Evolutionary conservation across 2,329 filamentous ascomycete genomes (phyloP).

Genomic region (Pestalotiopsis sp.): DNA sequence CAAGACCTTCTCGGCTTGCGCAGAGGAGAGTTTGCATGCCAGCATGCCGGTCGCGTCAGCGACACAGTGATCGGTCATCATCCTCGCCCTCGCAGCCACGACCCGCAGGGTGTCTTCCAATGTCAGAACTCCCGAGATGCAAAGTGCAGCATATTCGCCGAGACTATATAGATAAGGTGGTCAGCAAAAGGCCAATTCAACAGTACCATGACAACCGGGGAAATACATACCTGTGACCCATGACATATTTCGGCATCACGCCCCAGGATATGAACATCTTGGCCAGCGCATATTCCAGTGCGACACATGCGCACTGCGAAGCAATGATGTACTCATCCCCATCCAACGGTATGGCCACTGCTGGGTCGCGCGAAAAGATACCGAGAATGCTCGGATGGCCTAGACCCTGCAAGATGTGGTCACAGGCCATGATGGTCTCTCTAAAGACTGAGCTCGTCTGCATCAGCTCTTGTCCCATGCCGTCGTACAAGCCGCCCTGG

Average conservation of each 20-base stretch:
- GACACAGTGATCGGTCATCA: conserved; percentile 15
- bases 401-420: conserved; percentile 8
- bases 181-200: background rate
- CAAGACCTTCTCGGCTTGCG: conserved; percentile 8
- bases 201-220: background rate
- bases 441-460: conserved; percentile 14
- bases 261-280: conserved; percentile 15
- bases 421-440: conserved; percentile 13
- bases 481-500: conserved; percentile 16
- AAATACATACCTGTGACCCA: conserved; percentile 16
- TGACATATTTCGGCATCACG: conserved; percentile 12
- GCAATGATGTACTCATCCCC: conserved; percentile 4
- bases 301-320: conserved; percentile 15
- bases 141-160: conserved; percentile 17
- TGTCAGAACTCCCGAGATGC: conserved; percentile 12
- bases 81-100: conserved; percentile 14
- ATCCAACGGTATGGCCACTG: background rate
- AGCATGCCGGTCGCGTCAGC: conserved; percentile 13
- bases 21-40: conserved; percentile 9
- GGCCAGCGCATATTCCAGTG: conserved; percentile 14
- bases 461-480: conserved; percentile 19
- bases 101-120: conserved; percentile 10
- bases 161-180: background rate
- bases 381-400: conserved; percentile 7
- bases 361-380: background rate